Percentiles rank a stretch among this genome's conserved stretches.
These are phyloP conservation scores for Pythium sp. DNA, from an alignment of 352 stramenopile species.

Conservation along the genomic window DNA sequence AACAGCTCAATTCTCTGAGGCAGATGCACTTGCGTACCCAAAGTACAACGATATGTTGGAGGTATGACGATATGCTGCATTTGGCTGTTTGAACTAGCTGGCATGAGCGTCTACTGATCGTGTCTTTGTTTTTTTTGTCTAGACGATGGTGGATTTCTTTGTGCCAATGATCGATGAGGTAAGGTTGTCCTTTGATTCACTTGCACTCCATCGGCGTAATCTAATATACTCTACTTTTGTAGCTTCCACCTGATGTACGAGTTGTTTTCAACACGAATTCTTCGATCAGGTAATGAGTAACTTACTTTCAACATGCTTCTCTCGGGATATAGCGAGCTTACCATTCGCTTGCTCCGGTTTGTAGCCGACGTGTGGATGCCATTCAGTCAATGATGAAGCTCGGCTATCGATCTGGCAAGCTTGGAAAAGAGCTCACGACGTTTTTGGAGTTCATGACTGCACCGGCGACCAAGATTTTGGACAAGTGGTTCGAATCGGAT, in stretches of 20 bases:
- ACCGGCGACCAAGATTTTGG: constrained; percentile 81
- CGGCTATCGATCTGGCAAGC: constrained; percentile 57
- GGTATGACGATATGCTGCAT: constrained; percentile 23
- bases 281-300: constrained; percentile 29
- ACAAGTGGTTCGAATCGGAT: constrained; percentile 90
- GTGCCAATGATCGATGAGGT: constrained; percentile 82
- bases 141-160: constrained; percentile 82
- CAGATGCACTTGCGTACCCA: constrained; percentile 76
- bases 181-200: background rate
- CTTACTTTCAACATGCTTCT: background rate
- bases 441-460: constrained; percentile 89
- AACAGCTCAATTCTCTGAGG: constrained; percentile 77
- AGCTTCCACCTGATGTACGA: constrained; percentile 72
- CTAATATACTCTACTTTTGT: background rate
- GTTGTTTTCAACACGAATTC: constrained; percentile 56
- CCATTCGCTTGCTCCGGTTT: background rate
- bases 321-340: background rate
- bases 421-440: constrained; percentile 71
- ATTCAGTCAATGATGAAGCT: constrained; percentile 64
- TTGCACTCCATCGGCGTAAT: background rate
- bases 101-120: background rate
- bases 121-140: background rate
- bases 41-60: constrained; percentile 83
- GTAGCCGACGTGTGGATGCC: constrained; percentile 59
- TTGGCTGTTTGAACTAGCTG: background rate